Base-by-base conservation (phyloP, 805 yeast genomes). In the Teunomyces kruisii region DNA sequence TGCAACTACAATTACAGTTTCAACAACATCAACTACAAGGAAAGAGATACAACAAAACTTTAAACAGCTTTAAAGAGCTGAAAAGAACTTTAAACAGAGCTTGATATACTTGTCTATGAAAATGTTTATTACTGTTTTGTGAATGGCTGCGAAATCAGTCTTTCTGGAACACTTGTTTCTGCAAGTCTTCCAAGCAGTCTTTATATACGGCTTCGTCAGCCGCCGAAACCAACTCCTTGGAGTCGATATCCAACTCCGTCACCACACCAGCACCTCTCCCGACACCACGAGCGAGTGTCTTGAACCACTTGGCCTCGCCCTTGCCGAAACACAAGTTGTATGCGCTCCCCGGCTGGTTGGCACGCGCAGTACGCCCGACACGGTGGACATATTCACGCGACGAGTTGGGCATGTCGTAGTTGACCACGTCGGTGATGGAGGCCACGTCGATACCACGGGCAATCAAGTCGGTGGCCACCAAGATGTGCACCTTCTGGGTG, bases 331-430 rank as follows among this genome's bases (percentile, higher is more conserved):
- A 72, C 19, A 92, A 62, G 39, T 81, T 86, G 60, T 83, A 78
- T 0, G 96, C 96, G 30, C 70, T 68, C 60, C 99, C 99, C 0
- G 53, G 42, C 29, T 82, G 79, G 42, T 86, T 84, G 2, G 99
- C 99, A 68, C 99, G 81, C 1, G 98, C 97, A 0, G 98, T 91
- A 71, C 99, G 83, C 32, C 99, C 99, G 32, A 90, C 89, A 57
- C 99, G 79, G 66, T 94, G 99, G 22, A 94, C 89, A 54, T 94
- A 94, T 55, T 94, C 98, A 51, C 95, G 83, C 1, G 91, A 77
- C 1, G 96, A 86, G 19, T 80, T 75, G 16, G 99, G 99, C 44
- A 90, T 64, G 59, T 94, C 98, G 64, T 94, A 94, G 65, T 94
- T 94, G 42, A 94, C 70, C 9, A 94, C 97, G 50, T 81, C 79